Evolutionary conservation across 192 early-diverging fungal species (phyloP), one percentile per base, ranked within the genome.

Genomic region (Backusella morwellensis): DNA sequence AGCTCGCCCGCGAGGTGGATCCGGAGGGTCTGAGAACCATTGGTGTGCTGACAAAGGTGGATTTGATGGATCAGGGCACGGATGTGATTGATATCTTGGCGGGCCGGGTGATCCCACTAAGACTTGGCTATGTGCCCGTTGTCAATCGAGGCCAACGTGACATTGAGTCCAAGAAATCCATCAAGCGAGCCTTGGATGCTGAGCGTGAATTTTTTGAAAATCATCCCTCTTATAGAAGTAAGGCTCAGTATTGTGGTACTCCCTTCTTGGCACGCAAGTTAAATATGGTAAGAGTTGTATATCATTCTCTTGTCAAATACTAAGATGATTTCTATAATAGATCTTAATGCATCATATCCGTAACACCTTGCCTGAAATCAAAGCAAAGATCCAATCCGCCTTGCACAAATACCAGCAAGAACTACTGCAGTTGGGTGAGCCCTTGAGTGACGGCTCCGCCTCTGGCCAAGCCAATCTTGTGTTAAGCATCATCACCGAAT

Each of bases 321-420:
- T 41, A 36, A 68, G 0, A 35, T 36, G 11, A 40, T 35, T 34
- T 41, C 35, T 50, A 0, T 72, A 59, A 34, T 83, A 95, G 93
- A 96, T 99, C 68, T 89, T 99, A 72, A 99, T 98, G 97, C 96
- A 98, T 88, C 98, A 99, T 83, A 99, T 99, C 84, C 92, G 93
- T 69, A 96, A 94, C 78, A 99, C 97, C 21, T 86, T 99, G 35
- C 98, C 98, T 35, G 98, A 99, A 80, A 99, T 99, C 82, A 99
- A 99, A 80, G 91, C 96, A 29, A 98, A 98, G 85, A 98, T 99
- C 59, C 88, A 93, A 59, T 87, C 92, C 1, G 90, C 94, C 2
- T 78, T 99, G 40, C 82, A 83, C 36, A 97, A 97, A 79, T 98
- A 98, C 83, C 88, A 89, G 63, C 82, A 86, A 69, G 97, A 99